Percentiles rank a stretch among this genome's conserved stretches.
These are phyloP conservation scores for Tylopilus cervinicoccineus DNA, from an alignment of 768 basidiomycete genomes.

Conservation along the genomic window DNA sequence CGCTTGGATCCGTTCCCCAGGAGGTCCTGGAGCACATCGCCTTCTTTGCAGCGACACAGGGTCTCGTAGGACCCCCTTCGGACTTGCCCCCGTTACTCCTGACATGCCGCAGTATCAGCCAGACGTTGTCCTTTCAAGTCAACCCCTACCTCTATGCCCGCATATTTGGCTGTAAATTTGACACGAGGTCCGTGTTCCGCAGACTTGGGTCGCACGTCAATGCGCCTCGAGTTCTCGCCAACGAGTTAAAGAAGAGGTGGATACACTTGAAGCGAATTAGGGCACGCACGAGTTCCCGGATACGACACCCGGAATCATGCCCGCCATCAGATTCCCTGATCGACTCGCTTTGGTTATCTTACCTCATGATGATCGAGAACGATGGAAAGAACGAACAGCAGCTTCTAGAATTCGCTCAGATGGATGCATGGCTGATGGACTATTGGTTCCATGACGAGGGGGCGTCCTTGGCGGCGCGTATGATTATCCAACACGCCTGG, in stretches of 20 bases:
- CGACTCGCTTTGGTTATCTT: conserved; percentile 62
- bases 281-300: conserved; percentile 25
- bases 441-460: conserved; percentile 65
- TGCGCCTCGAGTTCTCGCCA: conserved; percentile 45
- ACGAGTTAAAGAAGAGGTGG: conserved; percentile 65
- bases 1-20: conserved; percentile 55
- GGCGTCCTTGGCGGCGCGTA: conserved; percentile 45
- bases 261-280: conserved; percentile 54
- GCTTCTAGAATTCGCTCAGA: conserved; percentile 61
- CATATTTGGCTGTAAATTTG: conserved; percentile 68
- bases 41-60: conserved; percentile 52
- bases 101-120: conserved; percentile 46
- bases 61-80: conserved; percentile 57
- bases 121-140: conserved; percentile 43
- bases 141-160: conserved; percentile 73
- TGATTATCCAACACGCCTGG: conserved; percentile 49
- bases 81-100: conserved; percentile 53
- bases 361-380: conserved; percentile 79
- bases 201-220: conserved; percentile 43
- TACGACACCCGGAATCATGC: conserved; percentile 18
- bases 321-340: conserved; percentile 13
- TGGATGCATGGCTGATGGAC: conserved; percentile 60
- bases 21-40: conserved; percentile 82
- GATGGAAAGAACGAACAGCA: conserved; percentile 69
- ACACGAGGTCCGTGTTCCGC: conserved; percentile 45